Base-by-base conservation (phyloP, 176 grass and related monocot genomes). In the Eleusine coracana region DNA sequence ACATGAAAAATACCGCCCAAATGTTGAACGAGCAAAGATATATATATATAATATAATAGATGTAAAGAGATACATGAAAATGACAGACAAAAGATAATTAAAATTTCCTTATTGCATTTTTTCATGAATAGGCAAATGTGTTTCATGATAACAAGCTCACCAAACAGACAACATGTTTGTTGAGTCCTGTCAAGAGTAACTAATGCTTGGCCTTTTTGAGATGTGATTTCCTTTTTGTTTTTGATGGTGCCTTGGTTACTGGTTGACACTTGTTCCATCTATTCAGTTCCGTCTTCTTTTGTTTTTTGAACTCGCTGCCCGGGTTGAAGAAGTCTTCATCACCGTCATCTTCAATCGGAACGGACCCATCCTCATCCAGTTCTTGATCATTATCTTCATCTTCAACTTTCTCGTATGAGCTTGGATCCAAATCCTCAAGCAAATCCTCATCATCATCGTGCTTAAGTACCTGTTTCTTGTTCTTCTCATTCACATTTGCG, bases 391-490 rank as follows among this genome's bases (percentile, higher is more conserved):
- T 15, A 4, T 14, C n/a, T 51, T 80, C 75, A 1, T 89, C 81
- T 50, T 89, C 75, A 4, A 85, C 81, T 65, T 91, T 87, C 21
- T 97, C 94, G 8, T 97, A 91, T 45, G 95, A 97, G 84, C 90
- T 97, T 66, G 94, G 51, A 51, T 94, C 56, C 68, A 97, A 78
- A 87, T 97, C 95, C 81, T 97, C 90, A 31, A 97, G 78, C 37
- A 86, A 71, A 84, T 97, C 95, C 73, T 94, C 92, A 18, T 98
- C 95, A 78, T 86, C 87, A 62, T 89, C 67, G 12, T 87, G 9
- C 16, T 86, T 84, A 54, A 68, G 74, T 31, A 64, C 29, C 51
- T 82, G 85, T 83, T 98, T 98, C 63, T 94, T 94, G 48, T 28
- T 85, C 73, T 89, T 92, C 87, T 94, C 88, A 74, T 86, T 82